Evolutionary conservation across 2,329 filamentous ascomycete species (phyloP).

Genomic region (Juglanconis juglandina): DNA sequence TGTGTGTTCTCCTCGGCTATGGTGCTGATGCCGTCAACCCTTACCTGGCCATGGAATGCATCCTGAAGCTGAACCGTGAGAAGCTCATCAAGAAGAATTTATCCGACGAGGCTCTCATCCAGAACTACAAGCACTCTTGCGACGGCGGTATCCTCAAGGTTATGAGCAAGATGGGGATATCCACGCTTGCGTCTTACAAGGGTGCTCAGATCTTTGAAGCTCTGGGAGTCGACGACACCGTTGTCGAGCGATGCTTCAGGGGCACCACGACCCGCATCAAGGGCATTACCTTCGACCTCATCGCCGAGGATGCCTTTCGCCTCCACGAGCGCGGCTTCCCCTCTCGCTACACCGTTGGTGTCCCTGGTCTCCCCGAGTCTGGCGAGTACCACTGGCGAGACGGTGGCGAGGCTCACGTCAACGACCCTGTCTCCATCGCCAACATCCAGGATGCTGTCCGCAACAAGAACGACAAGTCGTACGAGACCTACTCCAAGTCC

Average conservation of each 20-base stretch:
- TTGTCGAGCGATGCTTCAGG: constrained; percentile 91
- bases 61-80: constrained; percentile 93
- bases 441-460: constrained; percentile 96
- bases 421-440: constrained; percentile 90
- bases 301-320: constrained; percentile 90
- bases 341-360: constrained; percentile 68
- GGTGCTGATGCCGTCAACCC: constrained; percentile 93
- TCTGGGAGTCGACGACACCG: constrained; percentile 84
- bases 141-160: constrained; percentile 97
- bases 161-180: constrained; percentile 99
- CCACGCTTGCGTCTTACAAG: constrained; percentile 93
- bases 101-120: constrained; percentile 75
- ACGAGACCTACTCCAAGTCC: constrained; percentile 89
- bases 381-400: constrained; percentile 99
- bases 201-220: constrained; percentile 97
- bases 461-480: constrained; percentile 97
- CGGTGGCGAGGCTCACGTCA: constrained; percentile 90
- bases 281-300: constrained; percentile 88
- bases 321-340: constrained; percentile 94
- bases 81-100: constrained; percentile 89
- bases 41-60: constrained; percentile 93
- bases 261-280: constrained; percentile 93
- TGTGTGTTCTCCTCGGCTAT: constrained; percentile 96
- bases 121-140: constrained; percentile 95
- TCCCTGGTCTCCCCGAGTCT: constrained; percentile 82